Evolutionary conservation across 225 moss, liverwort and hornwort genomes (phyloP).

Genomic region (Pseudoscleropodium purum): DNA sequence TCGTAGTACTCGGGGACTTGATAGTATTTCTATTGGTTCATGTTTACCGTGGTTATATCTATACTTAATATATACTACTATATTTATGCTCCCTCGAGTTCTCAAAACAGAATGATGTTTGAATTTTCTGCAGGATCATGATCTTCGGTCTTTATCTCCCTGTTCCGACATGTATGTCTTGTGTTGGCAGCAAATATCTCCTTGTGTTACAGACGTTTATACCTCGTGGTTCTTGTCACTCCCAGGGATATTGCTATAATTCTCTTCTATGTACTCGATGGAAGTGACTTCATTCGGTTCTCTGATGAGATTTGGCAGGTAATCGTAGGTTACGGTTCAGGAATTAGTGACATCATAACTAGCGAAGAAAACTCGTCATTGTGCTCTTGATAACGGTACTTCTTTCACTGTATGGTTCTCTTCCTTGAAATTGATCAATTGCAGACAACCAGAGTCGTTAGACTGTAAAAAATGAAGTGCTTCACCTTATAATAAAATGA

Average conservation of each 20-base stretch:
- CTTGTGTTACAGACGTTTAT: neutral
- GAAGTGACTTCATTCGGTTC: neutral
- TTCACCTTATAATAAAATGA: neutral
- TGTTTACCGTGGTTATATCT: neutral
- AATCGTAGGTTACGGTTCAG: neutral
- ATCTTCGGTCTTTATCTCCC: neutral
- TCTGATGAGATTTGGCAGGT: neutral
- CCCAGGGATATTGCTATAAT: neutral
- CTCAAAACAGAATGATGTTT: neutral
- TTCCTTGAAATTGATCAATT: neutral
- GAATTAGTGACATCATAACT: neutral
- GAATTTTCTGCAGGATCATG: neutral
- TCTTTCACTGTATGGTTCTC: neutral
- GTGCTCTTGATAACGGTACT: neutral
- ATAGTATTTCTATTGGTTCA: neutral
- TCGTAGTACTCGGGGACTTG: neutral
- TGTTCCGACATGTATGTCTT: neutral
- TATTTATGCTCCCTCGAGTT: neutral
- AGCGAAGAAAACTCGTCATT: neutral
- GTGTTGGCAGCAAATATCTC: neutral
- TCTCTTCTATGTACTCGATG: neutral
- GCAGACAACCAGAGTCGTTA: neutral
- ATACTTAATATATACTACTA: neutral
- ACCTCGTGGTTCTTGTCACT: neutral
- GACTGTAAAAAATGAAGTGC: neutral